Evolutionary conservation across 2,329 filamentous ascomycete genomes (phyloP).

Genomic region (Dichotomopilus funicola): DNA sequence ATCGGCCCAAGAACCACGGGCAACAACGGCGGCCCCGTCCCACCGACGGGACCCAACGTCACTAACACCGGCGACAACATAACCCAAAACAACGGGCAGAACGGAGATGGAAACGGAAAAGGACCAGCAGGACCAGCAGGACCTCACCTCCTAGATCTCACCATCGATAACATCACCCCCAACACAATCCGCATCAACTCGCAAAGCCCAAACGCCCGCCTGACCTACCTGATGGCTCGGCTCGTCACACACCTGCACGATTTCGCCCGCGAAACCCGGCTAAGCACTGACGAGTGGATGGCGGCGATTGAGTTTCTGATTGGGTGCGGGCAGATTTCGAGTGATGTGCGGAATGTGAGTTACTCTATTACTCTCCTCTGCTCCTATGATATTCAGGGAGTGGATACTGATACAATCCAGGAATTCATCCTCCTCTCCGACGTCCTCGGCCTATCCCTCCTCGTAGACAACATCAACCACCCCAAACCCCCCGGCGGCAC

Average conservation of each 20-base stretch:
- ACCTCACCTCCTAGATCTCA: slow-evolving; percentile 48
- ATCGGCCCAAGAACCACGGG: neutral
- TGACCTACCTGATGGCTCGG: slow-evolving; percentile 66
- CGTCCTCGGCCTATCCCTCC: slow-evolving; percentile 68
- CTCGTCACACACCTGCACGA: slow-evolving; percentile 74
- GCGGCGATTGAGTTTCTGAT: slow-evolving; percentile 65
- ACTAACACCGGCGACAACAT: no score
- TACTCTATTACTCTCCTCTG: neutral
- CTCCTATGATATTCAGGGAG: neutral
- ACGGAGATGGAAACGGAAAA: neutral
- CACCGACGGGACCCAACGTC: neutral
- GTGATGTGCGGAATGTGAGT: slow-evolving; percentile 62
- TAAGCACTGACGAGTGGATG: slow-evolving; percentile 76
- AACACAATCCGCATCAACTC: slow-evolving; percentile 72
- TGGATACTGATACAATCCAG: slow-evolving; percentile 28
- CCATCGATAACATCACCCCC: slow-evolving; percentile 72
- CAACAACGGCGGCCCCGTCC: neutral
- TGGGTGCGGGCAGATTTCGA: slow-evolving; percentile 65
- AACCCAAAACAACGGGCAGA: no score
- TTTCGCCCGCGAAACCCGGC: slow-evolving; percentile 70
- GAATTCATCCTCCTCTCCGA: slow-evolving; percentile 82
- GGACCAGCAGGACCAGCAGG: no score
- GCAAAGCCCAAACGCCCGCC: slow-evolving; percentile 55
- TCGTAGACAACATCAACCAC: slow-evolving; percentile 78
- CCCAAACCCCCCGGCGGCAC: slow-evolving; percentile 65